A percentile compares a stretch with the other conserved stretches of the same genome.
phyloP scores from a whole-genome alignment of 1,284 basidiomycete species.

The Exobasidium rhododendri region DNA sequence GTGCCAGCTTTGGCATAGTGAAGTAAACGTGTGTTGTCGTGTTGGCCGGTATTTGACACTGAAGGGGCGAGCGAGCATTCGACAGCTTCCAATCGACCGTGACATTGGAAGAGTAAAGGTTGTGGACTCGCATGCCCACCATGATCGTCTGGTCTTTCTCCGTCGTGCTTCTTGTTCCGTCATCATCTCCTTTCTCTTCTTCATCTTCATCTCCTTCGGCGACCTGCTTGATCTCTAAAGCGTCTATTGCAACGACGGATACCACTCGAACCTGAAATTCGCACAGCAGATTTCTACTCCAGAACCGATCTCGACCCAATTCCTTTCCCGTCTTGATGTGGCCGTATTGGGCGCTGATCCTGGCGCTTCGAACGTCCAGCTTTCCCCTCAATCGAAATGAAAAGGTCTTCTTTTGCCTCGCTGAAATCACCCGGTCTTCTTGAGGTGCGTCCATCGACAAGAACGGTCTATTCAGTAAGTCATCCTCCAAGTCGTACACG shows the following conservation, averaged over 20 bases:
- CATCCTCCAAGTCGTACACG: slow-evolving; percentile 84
- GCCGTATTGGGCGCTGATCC: slow-evolving; percentile 79
- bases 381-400: slow-evolving; percentile 78
- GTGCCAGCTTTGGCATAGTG: background rate
- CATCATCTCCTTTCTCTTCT: slow-evolving; percentile 67
- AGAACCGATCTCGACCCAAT: slow-evolving; percentile 61
- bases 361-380: slow-evolving; percentile 75
- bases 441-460: slow-evolving; percentile 57
- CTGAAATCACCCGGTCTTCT: slow-evolving; percentile 58
- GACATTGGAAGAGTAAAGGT: slow-evolving; percentile 82
- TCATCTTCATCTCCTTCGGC: slow-evolving; percentile 54
- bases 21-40: background rate
- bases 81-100: slow-evolving; percentile 66
- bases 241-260: slow-evolving; percentile 75
- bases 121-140: slow-evolving; percentile 78
- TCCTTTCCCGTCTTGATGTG: slow-evolving; percentile 59
- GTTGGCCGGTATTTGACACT: background rate
- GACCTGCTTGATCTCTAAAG: slow-evolving; percentile 23
- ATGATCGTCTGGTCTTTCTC: slow-evolving; percentile 58
- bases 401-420: slow-evolving; percentile 69
- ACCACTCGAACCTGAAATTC: slow-evolving; percentile 86
- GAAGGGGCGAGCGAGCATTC: background rate
- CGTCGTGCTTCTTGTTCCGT: too few species aligned
- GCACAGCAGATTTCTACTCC: slow-evolving; percentile 76
- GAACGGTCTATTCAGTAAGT: slow-evolving; percentile 71